phyloP scores from a whole-genome alignment of 331 rosid species.

The Quercus lobata region DNA sequence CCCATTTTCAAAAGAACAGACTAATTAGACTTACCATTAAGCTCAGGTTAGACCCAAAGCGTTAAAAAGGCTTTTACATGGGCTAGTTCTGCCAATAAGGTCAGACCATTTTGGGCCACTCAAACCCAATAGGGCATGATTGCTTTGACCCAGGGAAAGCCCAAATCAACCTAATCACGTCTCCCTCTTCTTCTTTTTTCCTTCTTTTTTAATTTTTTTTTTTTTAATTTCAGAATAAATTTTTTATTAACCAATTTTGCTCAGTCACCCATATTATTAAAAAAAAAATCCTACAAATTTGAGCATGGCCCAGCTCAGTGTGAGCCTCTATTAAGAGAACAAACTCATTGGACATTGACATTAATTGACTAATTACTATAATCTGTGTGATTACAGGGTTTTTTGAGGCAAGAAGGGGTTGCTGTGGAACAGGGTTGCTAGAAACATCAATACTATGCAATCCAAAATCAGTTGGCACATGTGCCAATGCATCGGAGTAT shows the following conservation, averaged over 20 bases:
- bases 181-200: too few species aligned
- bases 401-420: slow-evolving; percentile 50
- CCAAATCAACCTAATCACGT: not conserved
- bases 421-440: slow-evolving; percentile 61
- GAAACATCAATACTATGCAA: slow-evolving; percentile 57
- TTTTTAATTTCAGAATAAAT: too few species aligned
- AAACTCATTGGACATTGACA: not conserved
- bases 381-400: slow-evolving; percentile 39
- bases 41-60: not conserved
- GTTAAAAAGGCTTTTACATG: not conserved
- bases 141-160: not conserved
- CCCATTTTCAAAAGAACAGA: too few species aligned
- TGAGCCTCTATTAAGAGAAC: slow-evolving; percentile 1
- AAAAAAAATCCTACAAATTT: not conserved
- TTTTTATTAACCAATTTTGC: too few species aligned
- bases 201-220: too few species aligned
- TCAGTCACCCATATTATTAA: too few species aligned
- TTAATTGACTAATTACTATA: not conserved
- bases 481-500: slow-evolving; percentile 69
- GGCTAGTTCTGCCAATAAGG: not conserved
- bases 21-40: too few species aligned
- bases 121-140: not conserved
- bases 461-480: slow-evolving; percentile 36
- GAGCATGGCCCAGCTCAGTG: not conserved
- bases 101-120: not conserved